Evolutionary conservation across 495 filamentous ascomycete genomes (phyloP).

Genomic region (Zalerion maritima): DNA sequence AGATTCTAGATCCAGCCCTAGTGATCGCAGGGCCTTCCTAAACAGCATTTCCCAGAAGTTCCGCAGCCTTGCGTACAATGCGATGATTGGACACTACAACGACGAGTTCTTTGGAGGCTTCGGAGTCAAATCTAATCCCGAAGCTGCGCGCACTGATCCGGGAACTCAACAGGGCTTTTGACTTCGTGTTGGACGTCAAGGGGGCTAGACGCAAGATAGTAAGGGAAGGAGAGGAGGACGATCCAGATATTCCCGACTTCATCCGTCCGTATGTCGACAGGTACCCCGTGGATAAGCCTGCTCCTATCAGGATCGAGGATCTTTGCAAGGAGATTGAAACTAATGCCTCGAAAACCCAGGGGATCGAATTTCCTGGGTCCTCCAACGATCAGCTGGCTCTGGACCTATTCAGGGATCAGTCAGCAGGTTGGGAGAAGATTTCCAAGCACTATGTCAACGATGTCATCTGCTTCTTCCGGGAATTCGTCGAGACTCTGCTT

Average conservation of each 20-base stretch:
- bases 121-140: background rate
- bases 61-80: slow-evolving; percentile 13
- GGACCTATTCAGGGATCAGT: slow-evolving; percentile 12
- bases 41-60: slow-evolving; percentile 14
- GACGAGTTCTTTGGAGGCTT: slow-evolving; percentile 16
- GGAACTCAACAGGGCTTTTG: slow-evolving; percentile 12
- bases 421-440: slow-evolving; percentile 10
- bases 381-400: slow-evolving; percentile 9
- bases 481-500: slow-evolving; percentile 11
- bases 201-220: slow-evolving; percentile 10
- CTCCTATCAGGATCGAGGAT: background rate
- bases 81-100: slow-evolving; percentile 16
- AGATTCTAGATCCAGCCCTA: slow-evolving; percentile 10
- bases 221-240: slow-evolving; percentile 5
- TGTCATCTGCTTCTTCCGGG: slow-evolving; percentile 2
- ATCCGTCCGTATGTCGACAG: background rate
- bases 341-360: slow-evolving; percentile 10
- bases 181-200: slow-evolving; percentile 8
- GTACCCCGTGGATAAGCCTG: background rate
- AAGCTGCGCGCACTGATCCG: slow-evolving; percentile 14
- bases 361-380: slow-evolving; percentile 11
- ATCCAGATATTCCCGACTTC: background rate
- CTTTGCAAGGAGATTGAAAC: slow-evolving; percentile 7
- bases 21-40: slow-evolving; percentile 15
- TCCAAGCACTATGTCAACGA: slow-evolving; percentile 8